Conservation (phyloP, 2,329 filamentous ascomycete species). For the Calonectria montana region DNA sequence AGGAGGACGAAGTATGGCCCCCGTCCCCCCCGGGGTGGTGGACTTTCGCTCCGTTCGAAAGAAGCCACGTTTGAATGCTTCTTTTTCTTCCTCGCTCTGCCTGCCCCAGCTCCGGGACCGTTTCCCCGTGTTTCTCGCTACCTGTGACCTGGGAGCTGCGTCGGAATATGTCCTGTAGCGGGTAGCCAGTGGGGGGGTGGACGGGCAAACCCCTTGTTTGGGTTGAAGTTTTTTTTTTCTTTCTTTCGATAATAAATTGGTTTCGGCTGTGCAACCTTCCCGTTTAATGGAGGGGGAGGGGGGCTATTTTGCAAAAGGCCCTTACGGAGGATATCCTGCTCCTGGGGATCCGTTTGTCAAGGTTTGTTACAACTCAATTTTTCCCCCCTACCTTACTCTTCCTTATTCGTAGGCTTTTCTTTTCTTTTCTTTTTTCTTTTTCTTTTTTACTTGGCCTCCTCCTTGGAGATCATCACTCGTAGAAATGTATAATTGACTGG, state of each 20-base stretch:
- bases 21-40: not conserved
- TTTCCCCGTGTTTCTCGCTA: constrained; percentile 11
- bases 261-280: not conserved
- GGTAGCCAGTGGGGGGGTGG: not conserved
- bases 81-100: not conserved
- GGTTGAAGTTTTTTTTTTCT: not conserved
- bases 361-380: not conserved
- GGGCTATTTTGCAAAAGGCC: not conserved
- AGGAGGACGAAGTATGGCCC: not conserved
- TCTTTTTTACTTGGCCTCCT: not conserved
- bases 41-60: not conserved
- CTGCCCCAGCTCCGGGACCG: not conserved
- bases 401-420: not conserved
- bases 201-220: not conserved
- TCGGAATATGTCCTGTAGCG: not conserved
- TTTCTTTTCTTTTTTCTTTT: not conserved
- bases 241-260: not conserved
- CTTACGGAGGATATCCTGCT: not conserved
- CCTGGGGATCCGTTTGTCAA: not conserved
- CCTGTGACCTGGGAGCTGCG: constrained; percentile 12
- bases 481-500: not conserved
- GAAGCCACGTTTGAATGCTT: constrained; percentile 5
- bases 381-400: not conserved
- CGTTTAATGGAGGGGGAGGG: not conserved
- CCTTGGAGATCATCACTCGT: not conserved